Evolutionary conservation across 371 early-diverging fungal species (phyloP).

Genomic region (Mucor irregularis): DNA sequence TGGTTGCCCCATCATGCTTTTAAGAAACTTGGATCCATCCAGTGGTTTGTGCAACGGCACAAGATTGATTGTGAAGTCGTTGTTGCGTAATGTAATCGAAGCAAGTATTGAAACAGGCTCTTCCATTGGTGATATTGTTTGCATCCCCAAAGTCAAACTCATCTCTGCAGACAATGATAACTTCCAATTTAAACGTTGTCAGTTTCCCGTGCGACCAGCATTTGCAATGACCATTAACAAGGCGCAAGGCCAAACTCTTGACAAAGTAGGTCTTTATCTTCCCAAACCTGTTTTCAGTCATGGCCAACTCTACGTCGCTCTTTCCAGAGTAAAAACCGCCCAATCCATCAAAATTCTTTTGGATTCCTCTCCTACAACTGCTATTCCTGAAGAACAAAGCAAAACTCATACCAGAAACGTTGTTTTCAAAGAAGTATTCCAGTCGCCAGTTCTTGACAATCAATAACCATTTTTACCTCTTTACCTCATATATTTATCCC

Average conservation of each 20-base stretch:
- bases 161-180: too few species aligned
- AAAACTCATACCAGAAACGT: too few species aligned
- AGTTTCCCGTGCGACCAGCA: slow-evolving; percentile 27
- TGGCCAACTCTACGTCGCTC: too few species aligned
- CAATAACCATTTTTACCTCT: too few species aligned
- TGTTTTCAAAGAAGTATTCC: too few species aligned
- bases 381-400: too few species aligned
- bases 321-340: too few species aligned
- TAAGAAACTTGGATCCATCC: background rate
- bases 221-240: slow-evolving; percentile 37
- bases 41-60: slow-evolving; percentile 34
- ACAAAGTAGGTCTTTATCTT: slow-evolving; percentile 25
- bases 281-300: slow-evolving; percentile 10
- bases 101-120: slow-evolving; percentile 11
- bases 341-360: too few species aligned
- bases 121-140: background rate
- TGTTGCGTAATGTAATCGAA: slow-evolving; percentile 7
- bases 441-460: too few species aligned
- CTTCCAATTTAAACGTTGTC: background rate
- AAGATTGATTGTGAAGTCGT: slow-evolving; percentile 14
- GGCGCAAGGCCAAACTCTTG: slow-evolving; percentile 31
- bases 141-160: slow-evolving; percentile 3
- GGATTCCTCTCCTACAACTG: too few species aligned
- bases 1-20: background rate
- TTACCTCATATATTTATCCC: too few species aligned